phyloP scores from a whole-genome alignment of 306 rosid genomes.

The Pyrus pyrifolia region DNA sequence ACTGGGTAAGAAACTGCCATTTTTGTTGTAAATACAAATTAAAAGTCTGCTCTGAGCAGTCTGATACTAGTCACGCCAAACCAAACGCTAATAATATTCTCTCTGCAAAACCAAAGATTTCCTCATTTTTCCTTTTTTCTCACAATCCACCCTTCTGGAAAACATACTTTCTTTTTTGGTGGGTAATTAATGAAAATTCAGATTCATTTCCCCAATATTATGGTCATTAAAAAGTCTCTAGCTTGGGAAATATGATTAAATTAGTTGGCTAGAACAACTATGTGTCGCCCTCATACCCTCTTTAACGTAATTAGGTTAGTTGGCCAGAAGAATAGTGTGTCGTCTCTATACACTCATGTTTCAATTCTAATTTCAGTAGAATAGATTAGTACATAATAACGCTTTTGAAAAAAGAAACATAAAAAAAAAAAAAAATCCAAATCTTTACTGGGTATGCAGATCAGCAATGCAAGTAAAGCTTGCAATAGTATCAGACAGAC shows the following conservation, averaged over 20 bases:
- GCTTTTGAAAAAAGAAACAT: too few relatives aligned
- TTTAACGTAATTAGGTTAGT: too few relatives aligned
- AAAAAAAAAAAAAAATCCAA: neutral
- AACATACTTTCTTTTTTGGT: neutral
- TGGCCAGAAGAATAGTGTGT: too few relatives aligned
- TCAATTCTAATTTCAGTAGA: too few relatives aligned
- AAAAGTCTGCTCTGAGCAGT: neutral
- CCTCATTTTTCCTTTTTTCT: constrained; percentile 19
- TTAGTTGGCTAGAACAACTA: too few relatives aligned
- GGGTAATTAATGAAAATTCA: constrained; percentile 16
- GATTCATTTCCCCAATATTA: constrained; percentile 13
- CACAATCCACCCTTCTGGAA: constrained; percentile 14
- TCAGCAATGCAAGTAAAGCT: constrained; percentile 5
- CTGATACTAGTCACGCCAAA: constrained; percentile 45
- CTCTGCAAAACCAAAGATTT: constrained; percentile 32
- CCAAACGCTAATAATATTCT: constrained; percentile 19
- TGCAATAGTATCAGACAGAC: constrained; percentile 11
- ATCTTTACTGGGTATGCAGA: constrained; percentile 18
- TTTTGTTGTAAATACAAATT: constrained; percentile 34
- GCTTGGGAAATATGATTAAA: too few relatives aligned
- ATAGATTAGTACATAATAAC: too few relatives aligned
- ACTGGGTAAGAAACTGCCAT: neutral
- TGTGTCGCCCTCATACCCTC: too few relatives aligned
- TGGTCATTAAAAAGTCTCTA: constrained; percentile 16
- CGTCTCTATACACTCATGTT: too few relatives aligned